Base-by-base conservation (phyloP, 495 filamentous ascomycete genomes). In the Talaromyces stipitatus region DNA sequence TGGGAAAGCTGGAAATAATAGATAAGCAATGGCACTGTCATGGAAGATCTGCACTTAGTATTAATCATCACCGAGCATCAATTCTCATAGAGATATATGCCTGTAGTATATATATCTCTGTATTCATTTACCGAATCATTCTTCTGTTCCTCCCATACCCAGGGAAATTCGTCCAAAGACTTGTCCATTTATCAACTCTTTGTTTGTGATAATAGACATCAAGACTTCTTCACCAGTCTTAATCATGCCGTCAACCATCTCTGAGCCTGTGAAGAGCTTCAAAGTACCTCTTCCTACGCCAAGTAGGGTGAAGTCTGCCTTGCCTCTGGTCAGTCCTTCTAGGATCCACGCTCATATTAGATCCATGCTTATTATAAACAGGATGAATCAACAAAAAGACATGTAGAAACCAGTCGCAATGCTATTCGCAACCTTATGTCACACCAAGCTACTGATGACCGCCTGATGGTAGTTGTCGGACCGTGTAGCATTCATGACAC, bases 401-500 rank as follows among this genome's bases (percentile, higher is more conserved):
- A 33, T 33, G 4, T 33, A 33, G 30, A 33, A 33, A 33, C 11
- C 1, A 33, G 30, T 14, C 30, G 30, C 3, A 12, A 33, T 33
- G 30, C 30, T 14, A 33, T 33, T 14, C 30, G 30, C 30, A 4
- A 4, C 4, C 30, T 33, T 33, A 33, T 33, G 4, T 33, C 30
- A 1, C 11, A 33, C 4, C 30, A 33, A 33, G 4, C 30, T 12
- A 2, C 30, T 14, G 79, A 83, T 64, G 90, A 95, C 77, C 89
- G 91, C 50, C 87, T 98, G 6, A 83, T 98, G 58, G 94, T 97
- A 60, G 82, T 98, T 52, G 88, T 94, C 63, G 94, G 94, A 2
- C 94, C 94, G 23, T 98, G 94, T 79, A 96, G 91, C 51, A 90
- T 98, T 66, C 94, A 98, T 76, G 94, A 98, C 71, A 92, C 94